Percentiles rank a stretch among this genome's conserved stretches.
Conservation (phyloP, 192 early-diverging fungal genomes). For the Coemansia reversa region DNA sequence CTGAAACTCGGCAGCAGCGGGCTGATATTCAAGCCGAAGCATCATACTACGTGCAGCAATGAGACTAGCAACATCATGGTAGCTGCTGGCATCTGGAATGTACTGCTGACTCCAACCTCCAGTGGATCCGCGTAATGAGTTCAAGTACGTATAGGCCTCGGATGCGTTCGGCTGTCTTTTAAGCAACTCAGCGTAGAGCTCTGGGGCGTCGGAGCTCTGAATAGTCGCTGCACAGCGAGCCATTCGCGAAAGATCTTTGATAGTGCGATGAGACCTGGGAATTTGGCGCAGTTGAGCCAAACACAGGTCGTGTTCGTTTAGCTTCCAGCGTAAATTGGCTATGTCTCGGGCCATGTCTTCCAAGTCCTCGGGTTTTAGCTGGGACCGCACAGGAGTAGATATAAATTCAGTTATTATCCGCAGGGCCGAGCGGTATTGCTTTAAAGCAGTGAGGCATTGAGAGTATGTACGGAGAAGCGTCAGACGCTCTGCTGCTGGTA, state of each 20-base stretch:
- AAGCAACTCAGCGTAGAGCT: slow-evolving; percentile 29
- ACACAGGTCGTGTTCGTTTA: slow-evolving; percentile 46
- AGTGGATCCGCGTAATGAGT: not conserved
- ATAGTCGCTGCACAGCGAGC: slow-evolving; percentile 34
- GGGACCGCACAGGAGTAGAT: slow-evolving; percentile 11
- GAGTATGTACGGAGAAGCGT: slow-evolving; percentile 20
- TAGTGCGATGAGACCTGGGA: slow-evolving; percentile 28
- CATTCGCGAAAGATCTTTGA: slow-evolving; percentile 36
- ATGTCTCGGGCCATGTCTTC: slow-evolving; percentile 42
- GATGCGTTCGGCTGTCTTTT: slow-evolving; percentile 31
- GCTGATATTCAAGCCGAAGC: slow-evolving; percentile 25
- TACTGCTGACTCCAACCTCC: not conserved
- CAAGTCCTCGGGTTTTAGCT: slow-evolving; percentile 22
- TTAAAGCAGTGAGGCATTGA: slow-evolving; percentile 11
- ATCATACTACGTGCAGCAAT: slow-evolving; percentile 22
- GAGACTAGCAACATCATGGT: slow-evolving; percentile 29
- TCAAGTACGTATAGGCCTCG: slow-evolving; percentile 27
- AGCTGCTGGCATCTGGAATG: slow-evolving; percentile 11
- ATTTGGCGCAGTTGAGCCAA: slow-evolving; percentile 51
- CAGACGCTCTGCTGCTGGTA: slow-evolving; percentile 23
- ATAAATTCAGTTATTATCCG: slow-evolving; percentile 39
- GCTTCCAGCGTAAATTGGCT: slow-evolving; percentile 32
- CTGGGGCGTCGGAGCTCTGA: slow-evolving; percentile 26
- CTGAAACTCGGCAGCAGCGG: slow-evolving; percentile 15
- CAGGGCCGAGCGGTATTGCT: slow-evolving; percentile 30